Conservation (phyloP, 768 basidiomycete genomes). For the Tulasnella sp. region DNA sequence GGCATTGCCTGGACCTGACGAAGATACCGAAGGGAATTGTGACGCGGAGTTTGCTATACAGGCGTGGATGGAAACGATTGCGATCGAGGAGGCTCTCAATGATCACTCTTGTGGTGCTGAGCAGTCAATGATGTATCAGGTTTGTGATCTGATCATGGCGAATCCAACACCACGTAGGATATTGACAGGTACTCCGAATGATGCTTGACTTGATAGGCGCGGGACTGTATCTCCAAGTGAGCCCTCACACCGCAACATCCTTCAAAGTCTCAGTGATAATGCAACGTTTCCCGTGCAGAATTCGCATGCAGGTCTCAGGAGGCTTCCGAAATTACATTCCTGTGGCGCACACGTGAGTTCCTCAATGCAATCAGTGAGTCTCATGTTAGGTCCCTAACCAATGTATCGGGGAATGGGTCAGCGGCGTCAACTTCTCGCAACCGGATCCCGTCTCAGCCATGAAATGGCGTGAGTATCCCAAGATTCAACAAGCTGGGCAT, state of each 20-base stretch:
- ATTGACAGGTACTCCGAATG: not conserved
- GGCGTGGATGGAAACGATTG: slow-evolving; percentile 16
- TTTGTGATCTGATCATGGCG: not conserved
- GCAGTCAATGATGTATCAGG: slow-evolving; percentile 12
- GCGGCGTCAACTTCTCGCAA: slow-evolving; percentile 7
- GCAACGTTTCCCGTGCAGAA: not conserved
- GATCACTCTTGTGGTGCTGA: slow-evolving; percentile 14
- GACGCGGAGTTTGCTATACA: slow-evolving; percentile 12
- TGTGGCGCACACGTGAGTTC: not conserved
- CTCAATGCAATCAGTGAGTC: not conserved
- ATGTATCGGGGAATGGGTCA: not conserved
- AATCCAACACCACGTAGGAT: too few species aligned
- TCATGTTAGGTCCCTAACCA: not conserved
- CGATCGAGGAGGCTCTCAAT: slow-evolving; percentile 12
- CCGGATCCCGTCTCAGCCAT: not conserved
- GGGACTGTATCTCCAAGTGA: slow-evolving; percentile 3
- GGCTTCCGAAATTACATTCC: slow-evolving; percentile 1
- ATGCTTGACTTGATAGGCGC: not conserved
- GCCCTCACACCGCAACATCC: too few species aligned
- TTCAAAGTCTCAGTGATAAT: too few species aligned
- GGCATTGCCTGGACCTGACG: not conserved
- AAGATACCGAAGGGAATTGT: not conserved
- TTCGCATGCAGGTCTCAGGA: not conserved
- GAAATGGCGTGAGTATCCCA: slow-evolving; percentile 3
- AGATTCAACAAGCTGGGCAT: too few species aligned